Percentiles rank a stretch among this genome's conserved stretches.
Conservation (phyloP, 2,329 filamentous ascomycete species). For the Colletotrichum abscissum region DNA sequence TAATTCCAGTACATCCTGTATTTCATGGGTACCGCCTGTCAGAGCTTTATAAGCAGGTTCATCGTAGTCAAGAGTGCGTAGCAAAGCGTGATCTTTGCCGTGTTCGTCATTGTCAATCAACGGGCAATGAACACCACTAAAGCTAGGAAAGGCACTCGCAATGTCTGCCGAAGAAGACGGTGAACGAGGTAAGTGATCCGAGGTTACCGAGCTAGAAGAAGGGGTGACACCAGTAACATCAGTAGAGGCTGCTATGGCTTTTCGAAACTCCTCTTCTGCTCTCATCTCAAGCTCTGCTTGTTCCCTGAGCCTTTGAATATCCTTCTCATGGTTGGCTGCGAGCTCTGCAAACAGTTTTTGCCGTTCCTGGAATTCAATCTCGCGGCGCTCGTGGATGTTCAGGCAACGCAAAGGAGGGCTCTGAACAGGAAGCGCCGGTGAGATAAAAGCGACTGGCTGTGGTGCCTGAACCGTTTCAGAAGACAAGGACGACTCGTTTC, state of each 20-base stretch:
- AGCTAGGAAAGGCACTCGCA: background rate
- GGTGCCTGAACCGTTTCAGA: background rate
- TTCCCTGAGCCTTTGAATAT: background rate
- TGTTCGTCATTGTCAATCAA: background rate
- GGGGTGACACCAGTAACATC: background rate
- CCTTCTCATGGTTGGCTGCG: background rate
- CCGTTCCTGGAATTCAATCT: background rate
- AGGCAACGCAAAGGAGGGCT: background rate
- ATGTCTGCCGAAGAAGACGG: background rate
- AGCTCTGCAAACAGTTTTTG: background rate
- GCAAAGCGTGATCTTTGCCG: background rate
- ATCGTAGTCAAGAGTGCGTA: background rate
- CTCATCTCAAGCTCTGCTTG: background rate
- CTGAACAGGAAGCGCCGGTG: background rate
- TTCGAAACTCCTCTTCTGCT: background rate
- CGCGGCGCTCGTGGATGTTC: background rate
- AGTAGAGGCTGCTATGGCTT: background rate
- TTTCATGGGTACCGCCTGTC: background rate
- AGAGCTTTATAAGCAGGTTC: background rate
- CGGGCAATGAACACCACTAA: background rate
- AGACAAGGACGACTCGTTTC: background rate
- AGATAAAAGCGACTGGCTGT: background rate
- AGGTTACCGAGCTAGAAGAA: background rate
- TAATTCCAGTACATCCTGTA: background rate
- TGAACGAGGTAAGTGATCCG: background rate